phyloP scores from a whole-genome alignment of 805 yeast species.

The Teunomyces kruisii region DNA sequence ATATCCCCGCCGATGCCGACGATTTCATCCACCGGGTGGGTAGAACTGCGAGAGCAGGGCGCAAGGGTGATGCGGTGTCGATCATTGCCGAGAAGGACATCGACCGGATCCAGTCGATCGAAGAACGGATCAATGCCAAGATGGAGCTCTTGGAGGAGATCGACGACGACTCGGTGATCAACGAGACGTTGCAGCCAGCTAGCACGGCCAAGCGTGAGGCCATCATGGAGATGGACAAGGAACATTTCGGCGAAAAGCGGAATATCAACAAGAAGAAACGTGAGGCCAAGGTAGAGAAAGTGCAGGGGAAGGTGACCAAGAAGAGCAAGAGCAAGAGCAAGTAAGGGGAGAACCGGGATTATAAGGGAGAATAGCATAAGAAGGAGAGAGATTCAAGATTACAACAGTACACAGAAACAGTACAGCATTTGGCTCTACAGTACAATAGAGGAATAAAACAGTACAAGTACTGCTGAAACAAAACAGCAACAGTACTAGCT shows the following conservation, averaged over 20 bases:
- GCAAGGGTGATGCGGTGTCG: slow-evolving; percentile 79
- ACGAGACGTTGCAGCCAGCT: slow-evolving; percentile 64
- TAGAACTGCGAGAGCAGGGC: slow-evolving; percentile 98
- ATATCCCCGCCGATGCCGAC: slow-evolving; percentile 94
- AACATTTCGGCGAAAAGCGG: slow-evolving; percentile 76
- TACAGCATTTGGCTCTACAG: no score
- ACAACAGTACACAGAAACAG: no score
- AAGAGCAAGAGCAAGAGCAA: neutral
- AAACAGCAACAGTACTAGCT: no score
- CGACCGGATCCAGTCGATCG: slow-evolving; percentile 77
- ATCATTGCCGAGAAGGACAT: slow-evolving; percentile 87
- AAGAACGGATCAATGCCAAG: slow-evolving; percentile 75
- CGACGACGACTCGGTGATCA: slow-evolving; percentile 74
- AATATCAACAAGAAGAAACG: slow-evolving; percentile 49
- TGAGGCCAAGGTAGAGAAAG: slow-evolving; percentile 9
- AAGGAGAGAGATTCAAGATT: no score
- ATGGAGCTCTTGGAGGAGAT: slow-evolving; percentile 74
- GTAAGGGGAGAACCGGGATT: no score
- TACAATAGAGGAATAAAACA: no score
- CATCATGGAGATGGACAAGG: slow-evolving; percentile 89
- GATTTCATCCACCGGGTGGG: slow-evolving; percentile 97
- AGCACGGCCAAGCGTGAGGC: slow-evolving; percentile 89
- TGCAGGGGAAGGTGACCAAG: slow-evolving; percentile 1
- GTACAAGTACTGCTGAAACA: no score
- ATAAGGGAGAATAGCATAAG: neutral